Conservation (phyloP, 2,329 filamentous ascomycete species). For the Daldinia sp. region DNA sequence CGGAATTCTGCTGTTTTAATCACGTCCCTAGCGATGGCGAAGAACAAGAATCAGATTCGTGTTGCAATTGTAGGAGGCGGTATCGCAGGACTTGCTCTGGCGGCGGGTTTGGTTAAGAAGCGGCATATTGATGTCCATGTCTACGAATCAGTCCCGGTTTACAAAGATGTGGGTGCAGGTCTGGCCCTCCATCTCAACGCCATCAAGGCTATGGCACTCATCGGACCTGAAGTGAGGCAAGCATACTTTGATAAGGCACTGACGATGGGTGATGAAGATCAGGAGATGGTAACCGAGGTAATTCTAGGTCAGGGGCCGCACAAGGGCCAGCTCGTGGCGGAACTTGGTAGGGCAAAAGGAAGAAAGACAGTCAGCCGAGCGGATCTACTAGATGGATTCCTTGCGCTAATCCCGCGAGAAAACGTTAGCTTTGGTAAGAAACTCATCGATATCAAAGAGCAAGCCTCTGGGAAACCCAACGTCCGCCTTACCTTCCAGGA, state of each 20-base stretch:
- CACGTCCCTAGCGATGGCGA: constrained; percentile 6
- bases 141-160: constrained; percentile 48
- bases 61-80: constrained; percentile 45
- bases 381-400: constrained; percentile 45
- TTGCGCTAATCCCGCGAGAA: constrained; percentile 37
- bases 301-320: constrained; percentile 44
- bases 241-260: constrained; percentile 47
- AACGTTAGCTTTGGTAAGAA: constrained; percentile 42
- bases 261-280: constrained; percentile 45
- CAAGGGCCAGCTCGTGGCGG: constrained; percentile 40
- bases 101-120: constrained; percentile 48
- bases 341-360: constrained; percentile 47
- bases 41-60: constrained; percentile 26
- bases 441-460: constrained; percentile 33
- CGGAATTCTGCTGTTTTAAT: neutral
- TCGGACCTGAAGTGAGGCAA: constrained; percentile 47
- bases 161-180: constrained; percentile 50
- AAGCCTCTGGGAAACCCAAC: neutral
- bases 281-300: constrained; percentile 47
- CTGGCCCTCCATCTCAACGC: constrained; percentile 52
- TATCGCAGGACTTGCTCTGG: constrained; percentile 50
- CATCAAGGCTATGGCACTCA: constrained; percentile 47
- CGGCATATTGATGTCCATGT: constrained; percentile 48
- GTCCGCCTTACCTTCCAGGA: constrained; percentile 43
- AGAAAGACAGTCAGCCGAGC: constrained; percentile 47